Percentiles rank a stretch among this genome's conserved stretches.
These are phyloP conservation scores for Withania somnifera DNA, from an alignment of 305 asterid genomes.

Conservation along the genomic window DNA sequence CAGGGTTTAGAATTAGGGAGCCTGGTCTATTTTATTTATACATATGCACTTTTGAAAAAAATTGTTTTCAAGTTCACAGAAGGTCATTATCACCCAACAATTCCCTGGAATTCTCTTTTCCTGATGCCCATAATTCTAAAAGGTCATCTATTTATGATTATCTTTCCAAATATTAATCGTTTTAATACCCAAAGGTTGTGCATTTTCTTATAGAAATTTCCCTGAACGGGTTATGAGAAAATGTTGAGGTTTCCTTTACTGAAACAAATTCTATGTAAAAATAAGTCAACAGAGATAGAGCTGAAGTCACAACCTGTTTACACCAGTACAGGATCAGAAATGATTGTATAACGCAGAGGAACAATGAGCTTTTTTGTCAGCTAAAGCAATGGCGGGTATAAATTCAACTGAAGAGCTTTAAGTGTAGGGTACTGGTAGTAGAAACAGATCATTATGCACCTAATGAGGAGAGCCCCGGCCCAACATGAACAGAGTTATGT, in stretches of 20 bases:
- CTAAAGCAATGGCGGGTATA: background rate
- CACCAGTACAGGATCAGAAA: background rate
- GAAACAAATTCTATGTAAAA: background rate
- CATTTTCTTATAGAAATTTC: background rate
- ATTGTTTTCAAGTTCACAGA: background rate
- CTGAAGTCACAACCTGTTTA: background rate
- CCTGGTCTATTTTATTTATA: background rate
- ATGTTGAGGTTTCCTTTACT: background rate
- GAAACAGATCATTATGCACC: no score
- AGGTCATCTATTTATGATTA: background rate
- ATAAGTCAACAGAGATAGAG: background rate
- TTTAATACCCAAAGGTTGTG: background rate
- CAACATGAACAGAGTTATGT: no score
- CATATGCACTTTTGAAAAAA: background rate
- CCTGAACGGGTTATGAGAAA: background rate
- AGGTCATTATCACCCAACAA: background rate
- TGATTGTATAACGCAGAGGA: background rate
- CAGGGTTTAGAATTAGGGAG: background rate
- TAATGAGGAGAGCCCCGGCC: no score
- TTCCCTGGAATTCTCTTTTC: background rate
- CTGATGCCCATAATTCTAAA: background rate
- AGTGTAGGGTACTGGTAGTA: background rate
- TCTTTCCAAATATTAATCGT: background rate
- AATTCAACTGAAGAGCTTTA: background rate
- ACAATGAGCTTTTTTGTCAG: background rate